These are phyloP conservation scores for Trichoderma sp. DNA, from an alignment of 2,329 filamentous ascomycete species.

Conservation along the genomic window DNA sequence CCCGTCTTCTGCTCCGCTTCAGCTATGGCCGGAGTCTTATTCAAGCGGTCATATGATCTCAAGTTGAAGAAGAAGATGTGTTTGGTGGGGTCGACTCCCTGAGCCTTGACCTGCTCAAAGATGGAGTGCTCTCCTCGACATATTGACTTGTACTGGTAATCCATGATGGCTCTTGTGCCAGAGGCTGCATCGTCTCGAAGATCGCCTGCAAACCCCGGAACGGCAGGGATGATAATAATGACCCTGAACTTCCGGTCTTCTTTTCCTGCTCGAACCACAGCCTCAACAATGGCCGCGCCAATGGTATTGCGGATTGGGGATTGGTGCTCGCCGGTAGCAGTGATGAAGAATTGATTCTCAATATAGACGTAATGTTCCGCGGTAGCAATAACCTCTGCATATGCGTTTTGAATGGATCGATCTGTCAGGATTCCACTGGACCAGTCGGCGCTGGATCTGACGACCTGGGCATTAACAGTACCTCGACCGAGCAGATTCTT, in stretches of 20 bases:
- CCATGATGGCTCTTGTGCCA: conserved; percentile 93
- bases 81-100: conserved; percentile 73
- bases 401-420: conserved; percentile 84
- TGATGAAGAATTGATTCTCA: conserved; percentile 98
- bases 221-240: conserved; percentile 84
- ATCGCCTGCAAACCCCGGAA: conserved; percentile 93
- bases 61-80: conserved; percentile 95
- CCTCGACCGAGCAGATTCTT: conserved; percentile 67
- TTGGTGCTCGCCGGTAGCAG: conserved; percentile 86
- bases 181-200: conserved; percentile 77
- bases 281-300: conserved; percentile 86
- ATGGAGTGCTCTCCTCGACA: conserved; percentile 90
- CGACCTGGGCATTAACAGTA: conserved; percentile 75
- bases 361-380: conserved; percentile 95
- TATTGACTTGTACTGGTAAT: conserved; percentile 97
- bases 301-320: conserved; percentile 83
- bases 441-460: conserved; percentile 92
- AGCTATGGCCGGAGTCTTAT: conserved; percentile 71
- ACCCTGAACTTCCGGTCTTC: conserved; percentile 86
- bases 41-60: conserved; percentile 86
- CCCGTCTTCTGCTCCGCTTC: conserved; percentile 78
- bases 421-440: conserved; percentile 85
- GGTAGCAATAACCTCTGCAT: conserved; percentile 77
- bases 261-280: conserved; percentile 75
- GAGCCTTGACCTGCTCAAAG: conserved; percentile 68